Conservation (phyloP, 2,329 filamentous ascomycete genomes). For the Elsinoe australis region DNA sequence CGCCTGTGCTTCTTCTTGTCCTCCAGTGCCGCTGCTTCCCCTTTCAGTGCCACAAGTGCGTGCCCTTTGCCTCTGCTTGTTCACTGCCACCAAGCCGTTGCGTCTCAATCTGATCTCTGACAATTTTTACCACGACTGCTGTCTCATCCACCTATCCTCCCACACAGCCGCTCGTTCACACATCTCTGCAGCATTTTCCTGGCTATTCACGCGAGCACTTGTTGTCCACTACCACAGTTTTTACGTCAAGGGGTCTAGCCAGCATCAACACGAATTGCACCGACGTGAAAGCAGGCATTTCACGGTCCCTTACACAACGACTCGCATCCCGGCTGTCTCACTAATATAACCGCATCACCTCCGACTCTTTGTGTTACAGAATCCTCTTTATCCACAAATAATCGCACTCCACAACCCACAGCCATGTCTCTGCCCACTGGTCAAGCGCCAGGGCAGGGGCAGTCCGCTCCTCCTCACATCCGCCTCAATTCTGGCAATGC, state of each 20-base stretch:
- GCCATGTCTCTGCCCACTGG: constrained; percentile 14
- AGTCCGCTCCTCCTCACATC: constrained; percentile 46
- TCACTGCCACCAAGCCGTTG: constrained; percentile 2
- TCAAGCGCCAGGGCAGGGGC: constrained; percentile 14
- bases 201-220: constrained; percentile 1
- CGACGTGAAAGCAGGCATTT: constrained; percentile 14
- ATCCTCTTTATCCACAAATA: not conserved
- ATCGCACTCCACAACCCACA: not conserved
- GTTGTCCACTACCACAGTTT: not conserved
- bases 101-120: not conserved
- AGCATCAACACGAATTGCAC: constrained; percentile 6
- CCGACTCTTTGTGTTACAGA: not conserved
- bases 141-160: not conserved
- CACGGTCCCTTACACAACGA: not conserved
- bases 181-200: constrained; percentile 6
- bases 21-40: constrained; percentile 7
- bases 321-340: constrained; percentile 9
- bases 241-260: not conserved
- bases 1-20: too few relatives aligned
- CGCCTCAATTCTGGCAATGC: constrained; percentile 56
- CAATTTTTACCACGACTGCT: constrained; percentile 1
- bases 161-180: not conserved
- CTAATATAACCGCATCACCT: not conserved
- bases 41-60: constrained; percentile 1
- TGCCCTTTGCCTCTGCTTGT: not conserved